These are phyloP conservation scores for Parafenestella ontariensis DNA, from an alignment of 2,329 filamentous ascomycete genomes.

Conservation along the genomic window DNA sequence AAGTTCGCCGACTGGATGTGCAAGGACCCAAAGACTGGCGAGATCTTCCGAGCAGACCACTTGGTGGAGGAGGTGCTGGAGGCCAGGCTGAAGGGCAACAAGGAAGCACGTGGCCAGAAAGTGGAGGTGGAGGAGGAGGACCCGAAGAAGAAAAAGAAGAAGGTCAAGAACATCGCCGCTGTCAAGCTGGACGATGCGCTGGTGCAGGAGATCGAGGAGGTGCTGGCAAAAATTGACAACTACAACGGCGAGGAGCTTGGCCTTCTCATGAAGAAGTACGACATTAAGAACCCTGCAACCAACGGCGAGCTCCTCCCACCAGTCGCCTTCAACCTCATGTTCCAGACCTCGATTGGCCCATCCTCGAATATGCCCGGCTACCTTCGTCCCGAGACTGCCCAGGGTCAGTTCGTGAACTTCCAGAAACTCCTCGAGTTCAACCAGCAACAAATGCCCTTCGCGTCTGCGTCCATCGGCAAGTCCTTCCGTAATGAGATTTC, in stretches of 20 bases:
- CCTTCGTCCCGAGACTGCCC: conserved; percentile 81
- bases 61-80: conserved; percentile 95
- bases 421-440: conserved; percentile 96
- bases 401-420: conserved; percentile 98
- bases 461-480: conserved; percentile 95
- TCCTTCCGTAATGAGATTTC: conserved; percentile 99
- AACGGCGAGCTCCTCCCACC: conserved; percentile 79
- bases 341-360: conserved; percentile 92
- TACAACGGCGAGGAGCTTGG: conserved; percentile 88
- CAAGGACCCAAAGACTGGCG: conserved; percentile 96
- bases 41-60: conserved; percentile 95
- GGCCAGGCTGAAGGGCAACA: conserved; percentile 84
- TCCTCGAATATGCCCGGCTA: conserved; percentile 79
- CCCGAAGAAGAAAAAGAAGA: conserved; percentile 89
- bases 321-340: conserved; percentile 98
- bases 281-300: conserved; percentile 87
- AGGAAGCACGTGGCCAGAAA: conserved; percentile 86
- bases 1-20: conserved; percentile 99
- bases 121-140: conserved; percentile 76
- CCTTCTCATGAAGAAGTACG: conserved; percentile 83
- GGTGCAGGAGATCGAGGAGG: conserved; percentile 88
- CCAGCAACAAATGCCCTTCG: conserved; percentile 93
- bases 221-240: conserved; percentile 93
- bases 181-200: conserved; percentile 87
- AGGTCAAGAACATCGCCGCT: conserved; percentile 65